phyloP scores from a whole-genome alignment of 106 monocot genomes.

The Platanthera zijinensis region DNA sequence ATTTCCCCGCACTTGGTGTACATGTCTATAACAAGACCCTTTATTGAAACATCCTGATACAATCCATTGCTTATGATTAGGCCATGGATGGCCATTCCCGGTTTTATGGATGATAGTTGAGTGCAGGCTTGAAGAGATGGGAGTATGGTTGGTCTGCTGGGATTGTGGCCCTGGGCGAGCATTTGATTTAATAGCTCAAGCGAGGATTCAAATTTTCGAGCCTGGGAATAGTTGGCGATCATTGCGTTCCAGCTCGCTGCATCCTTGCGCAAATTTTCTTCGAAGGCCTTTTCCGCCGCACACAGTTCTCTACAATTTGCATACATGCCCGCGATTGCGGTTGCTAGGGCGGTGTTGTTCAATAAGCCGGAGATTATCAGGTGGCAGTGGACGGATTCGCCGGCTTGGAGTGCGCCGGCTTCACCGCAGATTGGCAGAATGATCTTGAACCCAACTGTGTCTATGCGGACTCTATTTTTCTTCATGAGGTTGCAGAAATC shows the following conservation, averaged over 20 bases:
- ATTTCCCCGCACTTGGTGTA: conserved; percentile 17
- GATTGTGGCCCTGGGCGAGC: neutral
- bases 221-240: conserved; percentile 2
- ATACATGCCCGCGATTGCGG: conserved; percentile 7
- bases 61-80: conserved; percentile 4
- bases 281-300: neutral
- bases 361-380: neutral
- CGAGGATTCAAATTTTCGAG: neutral
- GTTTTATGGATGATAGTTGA: neutral
- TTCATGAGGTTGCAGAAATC: conserved; percentile 8
- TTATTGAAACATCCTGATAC: conserved; percentile 8
- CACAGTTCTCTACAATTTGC: conserved; percentile 9
- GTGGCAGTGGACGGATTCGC: conserved; percentile 7
- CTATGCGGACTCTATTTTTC: conserved; percentile 5
- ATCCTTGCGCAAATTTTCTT: conserved; percentile 1
- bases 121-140: conserved; percentile 12
- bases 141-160: conserved; percentile 12
- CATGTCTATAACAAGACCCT: conserved; percentile 18
- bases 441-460: conserved; percentile 10
- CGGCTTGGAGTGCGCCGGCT: neutral
- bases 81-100: conserved; percentile 12
- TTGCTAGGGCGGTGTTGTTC: neutral
- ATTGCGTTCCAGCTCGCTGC: conserved; percentile 11
- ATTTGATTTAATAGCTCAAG: conserved; percentile 7
- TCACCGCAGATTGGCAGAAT: conserved; percentile 8